Evolutionary conservation across 148 eudicot species (phyloP), one percentile per base, ranked within the genome.

Genomic region (Nyssa sinensis): DNA sequence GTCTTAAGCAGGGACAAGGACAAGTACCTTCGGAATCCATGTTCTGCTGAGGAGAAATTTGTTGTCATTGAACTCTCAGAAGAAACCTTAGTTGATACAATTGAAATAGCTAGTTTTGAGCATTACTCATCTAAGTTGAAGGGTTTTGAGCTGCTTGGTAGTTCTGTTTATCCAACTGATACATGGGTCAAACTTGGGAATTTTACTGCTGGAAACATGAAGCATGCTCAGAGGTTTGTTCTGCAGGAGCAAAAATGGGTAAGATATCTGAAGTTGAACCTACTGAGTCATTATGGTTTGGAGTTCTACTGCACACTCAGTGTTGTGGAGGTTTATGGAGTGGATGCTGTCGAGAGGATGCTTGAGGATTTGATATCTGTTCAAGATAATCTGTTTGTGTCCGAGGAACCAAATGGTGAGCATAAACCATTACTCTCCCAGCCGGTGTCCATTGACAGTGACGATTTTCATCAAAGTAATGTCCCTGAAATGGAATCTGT

Each of bases 341-440:
- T 95, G 29, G 99, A 95, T 86, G 99, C 99, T 28, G 90, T 95
- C 63, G 99, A 95, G 83, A 81, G 82, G 77, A 95, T 95, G 99
- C 79, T 95, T 59, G 97, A 92, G 83, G 99, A 95, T 84, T 83
- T 95, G 66, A 80, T 94, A 47, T 86, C 95, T 72, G 89, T 75
- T 73, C 92, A 91, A 72, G 90, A 84, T 73, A 82, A 83, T 77
- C 63, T 78, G 14, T 68, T 73, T 67, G 51, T 80, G 37, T 62
- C 77, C 61, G 79, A 63, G 35, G 86, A 89, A 74, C 12, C 74
- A 51, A 59, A 23, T 75, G 75, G 27, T 23, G 89, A 78, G 57
- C 64, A 49, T 67, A 87, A 85, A 84, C 66, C 80, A 44, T 62
- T 32, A 25, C 21, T 67, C 30, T 65, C 49, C 25, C 78, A 69